Conservation (phyloP, 2,329 filamentous ascomycete genomes). For the Alternaria sp. region DNA sequence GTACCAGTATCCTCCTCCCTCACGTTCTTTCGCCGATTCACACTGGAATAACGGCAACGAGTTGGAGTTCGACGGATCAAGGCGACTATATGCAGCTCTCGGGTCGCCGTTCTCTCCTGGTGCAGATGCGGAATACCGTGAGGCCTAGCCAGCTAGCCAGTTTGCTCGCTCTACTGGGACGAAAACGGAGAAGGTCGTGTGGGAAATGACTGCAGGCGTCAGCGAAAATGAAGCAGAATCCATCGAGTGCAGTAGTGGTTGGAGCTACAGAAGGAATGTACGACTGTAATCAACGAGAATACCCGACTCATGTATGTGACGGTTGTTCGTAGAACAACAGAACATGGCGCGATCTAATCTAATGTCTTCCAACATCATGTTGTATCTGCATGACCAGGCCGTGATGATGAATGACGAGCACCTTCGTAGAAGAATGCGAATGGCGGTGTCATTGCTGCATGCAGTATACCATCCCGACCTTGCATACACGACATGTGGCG, state of each 20-base stretch:
- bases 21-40: background rate
- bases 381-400: background rate
- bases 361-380: background rate
- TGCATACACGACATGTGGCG: conserved; percentile 17
- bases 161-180: background rate
- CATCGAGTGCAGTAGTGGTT: background rate
- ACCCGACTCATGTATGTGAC: background rate
- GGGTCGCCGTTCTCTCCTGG: background rate
- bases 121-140: background rate
- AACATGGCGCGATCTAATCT: background rate
- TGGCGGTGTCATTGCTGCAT: conserved; percentile 17
- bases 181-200: background rate
- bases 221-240: background rate
- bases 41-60: background rate
- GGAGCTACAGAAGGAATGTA: background rate
- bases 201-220: background rate
- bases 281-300: background rate
- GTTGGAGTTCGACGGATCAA: background rate
- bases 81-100: background rate
- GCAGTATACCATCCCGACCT: conserved; percentile 22
- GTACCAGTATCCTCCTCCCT: background rate
- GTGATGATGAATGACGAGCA: background rate
- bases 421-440: background rate
- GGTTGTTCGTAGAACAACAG: background rate
- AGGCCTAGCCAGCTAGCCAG: background rate